A percentile compares a stretch with the other conserved stretches of the same genome.
These are phyloP conservation scores for Phytophthora crassamura DNA, from an alignment of 352 stramenopile species.

Conservation along the genomic window DNA sequence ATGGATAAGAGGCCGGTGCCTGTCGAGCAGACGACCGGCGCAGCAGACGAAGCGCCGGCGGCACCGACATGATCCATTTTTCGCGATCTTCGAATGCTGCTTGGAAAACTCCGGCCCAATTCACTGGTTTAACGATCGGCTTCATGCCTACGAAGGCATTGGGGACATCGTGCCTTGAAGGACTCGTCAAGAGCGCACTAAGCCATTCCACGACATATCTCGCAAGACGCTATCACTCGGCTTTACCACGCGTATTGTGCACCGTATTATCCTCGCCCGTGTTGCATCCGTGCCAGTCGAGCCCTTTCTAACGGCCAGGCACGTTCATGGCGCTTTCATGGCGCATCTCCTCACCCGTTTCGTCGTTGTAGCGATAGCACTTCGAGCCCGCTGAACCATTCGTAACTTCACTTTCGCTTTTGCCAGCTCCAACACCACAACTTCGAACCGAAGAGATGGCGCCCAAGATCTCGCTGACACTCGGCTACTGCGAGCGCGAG, in stretches of 20 bases:
- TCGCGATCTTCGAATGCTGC: no score
- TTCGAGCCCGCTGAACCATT: background rate
- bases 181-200: no score
- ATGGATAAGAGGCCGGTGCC: no score
- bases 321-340: constrained; percentile 2
- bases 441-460: constrained; percentile 8
- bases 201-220: no score
- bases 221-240: no score
- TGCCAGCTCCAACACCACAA: background rate
- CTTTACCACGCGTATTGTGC: constrained; percentile 12
- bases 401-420: constrained; percentile 27
- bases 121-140: no score
- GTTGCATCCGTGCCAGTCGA: constrained; percentile 24
- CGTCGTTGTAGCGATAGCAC: background rate
- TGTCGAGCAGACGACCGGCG: no score
- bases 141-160: no score
- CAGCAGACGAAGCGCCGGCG: no score
- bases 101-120: no score
- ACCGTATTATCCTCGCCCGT: constrained; percentile 4
- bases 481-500: constrained; percentile 15
- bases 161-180: no score
- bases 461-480: constrained; percentile 11
- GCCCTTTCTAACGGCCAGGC: constrained; percentile 26
- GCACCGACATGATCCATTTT: no score
- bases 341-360: background rate